Evolutionary conservation across 148 eudicot species (phyloP).

Genomic region (Rheum nobile): DNA sequence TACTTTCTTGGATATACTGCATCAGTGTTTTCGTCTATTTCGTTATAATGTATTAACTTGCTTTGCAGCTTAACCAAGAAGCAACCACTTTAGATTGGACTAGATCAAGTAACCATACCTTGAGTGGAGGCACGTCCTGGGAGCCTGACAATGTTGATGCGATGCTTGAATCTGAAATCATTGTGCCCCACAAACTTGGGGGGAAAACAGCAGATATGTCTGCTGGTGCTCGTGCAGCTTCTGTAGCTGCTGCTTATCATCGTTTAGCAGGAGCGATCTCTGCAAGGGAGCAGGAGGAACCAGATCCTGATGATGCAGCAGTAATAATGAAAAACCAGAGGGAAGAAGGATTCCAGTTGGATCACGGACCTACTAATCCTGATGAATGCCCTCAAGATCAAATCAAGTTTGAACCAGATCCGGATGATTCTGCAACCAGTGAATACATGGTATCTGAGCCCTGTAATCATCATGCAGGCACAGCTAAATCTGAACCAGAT

Average conservation of each 20-base stretch:
- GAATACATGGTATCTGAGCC: conserved; percentile 23
- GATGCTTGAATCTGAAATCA: conserved; percentile 21
- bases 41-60: not conserved
- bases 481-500: conserved; percentile 19
- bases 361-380: conserved; percentile 22
- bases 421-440: conserved; percentile 22
- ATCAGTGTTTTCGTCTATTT: not conserved
- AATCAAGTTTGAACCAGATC: conserved; percentile 28
- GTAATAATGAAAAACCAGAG: not conserved
- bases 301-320: conserved; percentile 16
- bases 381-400: conserved; percentile 14
- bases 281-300: conserved; percentile 14
- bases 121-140: conserved; percentile 29
- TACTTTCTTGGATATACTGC: not conserved
- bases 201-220: conserved; percentile 34
- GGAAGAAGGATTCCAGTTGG: not conserved
- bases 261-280: conserved; percentile 34
- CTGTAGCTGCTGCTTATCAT: conserved; percentile 72
- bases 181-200: conserved; percentile 54
- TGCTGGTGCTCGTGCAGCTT: conserved; percentile 59
- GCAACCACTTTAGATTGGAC: conserved; percentile 86
- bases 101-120: conserved; percentile 53
- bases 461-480: conserved; percentile 3
- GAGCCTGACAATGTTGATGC: conserved; percentile 29
- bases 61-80: conserved; percentile 72